Conservation (phyloP, 768 basidiomycete genomes). For the Kwoniella europaea region DNA sequence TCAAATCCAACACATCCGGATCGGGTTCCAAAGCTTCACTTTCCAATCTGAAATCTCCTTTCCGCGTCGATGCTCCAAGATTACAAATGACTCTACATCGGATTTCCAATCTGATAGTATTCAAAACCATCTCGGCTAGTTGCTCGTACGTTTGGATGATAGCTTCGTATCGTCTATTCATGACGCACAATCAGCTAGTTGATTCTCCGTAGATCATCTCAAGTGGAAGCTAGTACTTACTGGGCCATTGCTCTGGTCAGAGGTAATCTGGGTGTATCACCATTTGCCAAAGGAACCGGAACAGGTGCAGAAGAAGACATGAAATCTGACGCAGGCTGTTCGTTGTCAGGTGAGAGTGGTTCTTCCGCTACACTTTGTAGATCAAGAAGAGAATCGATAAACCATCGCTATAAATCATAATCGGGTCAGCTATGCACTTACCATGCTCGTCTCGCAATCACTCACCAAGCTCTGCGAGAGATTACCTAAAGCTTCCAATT, state of each 20-base stretch:
- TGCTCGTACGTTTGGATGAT: slow-evolving; percentile 88
- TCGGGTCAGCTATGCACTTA: not conserved
- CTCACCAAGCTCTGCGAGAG: slow-evolving; percentile 85
- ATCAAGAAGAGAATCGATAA: slow-evolving; percentile 70
- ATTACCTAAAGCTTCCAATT: slow-evolving; percentile 74
- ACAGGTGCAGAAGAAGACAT: slow-evolving; percentile 11
- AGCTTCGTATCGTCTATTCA: slow-evolving; percentile 81
- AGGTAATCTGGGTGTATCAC: slow-evolving; percentile 69
- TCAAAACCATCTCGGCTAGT: slow-evolving; percentile 80
- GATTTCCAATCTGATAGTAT: slow-evolving; percentile 84
- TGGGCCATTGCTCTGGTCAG: slow-evolving; percentile 86
- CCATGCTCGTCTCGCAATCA: slow-evolving; percentile 22
- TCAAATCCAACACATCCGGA: slow-evolving; percentile 82
- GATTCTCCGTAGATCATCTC: not conserved
- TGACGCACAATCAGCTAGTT: not conserved
- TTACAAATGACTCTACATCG: slow-evolving; percentile 82
- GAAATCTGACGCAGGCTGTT: slow-evolving; percentile 3
- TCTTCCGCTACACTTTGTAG: slow-evolving; percentile 71
- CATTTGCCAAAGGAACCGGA: not conserved
- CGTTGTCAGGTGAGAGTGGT: slow-evolving; percentile 29
- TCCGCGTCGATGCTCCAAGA: slow-evolving; percentile 75
- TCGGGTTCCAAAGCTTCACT: slow-evolving; percentile 90
- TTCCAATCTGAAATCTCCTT: slow-evolving; percentile 84
- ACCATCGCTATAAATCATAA: slow-evolving; percentile 71
- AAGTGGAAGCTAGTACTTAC: slow-evolving; percentile 62